phyloP scores from a whole-genome alignment of 139 green algal genomes.

The Chlorella sp. region DNA sequence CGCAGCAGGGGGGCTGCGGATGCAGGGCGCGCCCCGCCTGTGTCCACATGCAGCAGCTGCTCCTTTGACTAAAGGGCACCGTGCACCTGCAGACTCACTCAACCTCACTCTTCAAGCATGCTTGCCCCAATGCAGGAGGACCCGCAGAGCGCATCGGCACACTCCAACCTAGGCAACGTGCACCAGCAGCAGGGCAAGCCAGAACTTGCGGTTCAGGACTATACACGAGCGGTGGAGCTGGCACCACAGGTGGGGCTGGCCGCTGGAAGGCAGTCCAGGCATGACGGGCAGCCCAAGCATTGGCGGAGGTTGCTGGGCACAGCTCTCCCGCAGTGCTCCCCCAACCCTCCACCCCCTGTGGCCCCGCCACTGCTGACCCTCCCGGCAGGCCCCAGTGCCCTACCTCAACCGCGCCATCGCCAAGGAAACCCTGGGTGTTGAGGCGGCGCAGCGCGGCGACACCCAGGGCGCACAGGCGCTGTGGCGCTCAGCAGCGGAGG shows the following conservation, averaged over 20 bases:
- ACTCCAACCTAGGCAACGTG: slow-evolving; percentile 41
- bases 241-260: slow-evolving; percentile 7
- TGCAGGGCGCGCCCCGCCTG: too few species aligned
- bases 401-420: slow-evolving; percentile 37
- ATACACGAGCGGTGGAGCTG: slow-evolving; percentile 25
- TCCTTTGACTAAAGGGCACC: too few species aligned
- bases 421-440: slow-evolving; percentile 31
- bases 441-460: background rate
- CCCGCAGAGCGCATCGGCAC: too few species aligned
- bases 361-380: background rate
- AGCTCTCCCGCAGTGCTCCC: too few species aligned
- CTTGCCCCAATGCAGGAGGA: background rate
- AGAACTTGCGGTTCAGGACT: slow-evolving; percentile 29
- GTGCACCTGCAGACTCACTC: background rate
- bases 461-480: background rate
- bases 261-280: too few species aligned
- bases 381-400: slow-evolving; percentile 36
- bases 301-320: too few species aligned
- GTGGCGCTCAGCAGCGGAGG: slow-evolving; percentile 13
- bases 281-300: too few species aligned
- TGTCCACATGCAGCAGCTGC: background rate
- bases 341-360: background rate
- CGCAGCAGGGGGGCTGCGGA: too few species aligned
- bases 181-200: slow-evolving; percentile 37
- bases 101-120: background rate